These are phyloP conservation scores for Aegilops longissima DNA, from an alignment of 176 grass and related monocot species.

Conservation along the genomic window DNA sequence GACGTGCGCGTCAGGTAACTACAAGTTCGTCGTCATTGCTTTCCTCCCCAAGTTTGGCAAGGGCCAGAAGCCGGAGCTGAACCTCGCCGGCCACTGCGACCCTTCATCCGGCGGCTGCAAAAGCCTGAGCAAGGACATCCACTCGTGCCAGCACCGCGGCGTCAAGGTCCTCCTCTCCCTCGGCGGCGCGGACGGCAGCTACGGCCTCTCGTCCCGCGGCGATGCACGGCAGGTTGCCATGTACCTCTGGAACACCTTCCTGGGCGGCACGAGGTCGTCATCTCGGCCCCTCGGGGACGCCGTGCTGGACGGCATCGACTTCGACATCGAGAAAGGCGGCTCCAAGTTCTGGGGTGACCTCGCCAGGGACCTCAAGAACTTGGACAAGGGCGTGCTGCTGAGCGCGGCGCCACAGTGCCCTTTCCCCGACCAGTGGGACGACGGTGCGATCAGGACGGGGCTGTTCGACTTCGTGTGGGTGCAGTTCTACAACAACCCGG, in stretches of 20 bases:
- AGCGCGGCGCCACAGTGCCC: constrained; percentile 80
- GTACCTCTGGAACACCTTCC: constrained; percentile 72
- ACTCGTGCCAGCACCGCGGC: constrained; percentile 48
- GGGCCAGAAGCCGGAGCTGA: constrained; percentile 52
- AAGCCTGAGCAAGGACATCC: constrained; percentile 45
- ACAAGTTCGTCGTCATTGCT: constrained; percentile 57
- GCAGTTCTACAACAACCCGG: constrained; percentile 83
- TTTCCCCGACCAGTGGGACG: constrained; percentile 55
- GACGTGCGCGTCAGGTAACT: constrained; percentile 49
- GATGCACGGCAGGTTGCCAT: constrained; percentile 46
- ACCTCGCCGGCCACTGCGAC: constrained; percentile 65
- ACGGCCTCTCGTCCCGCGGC: constrained; percentile 37
- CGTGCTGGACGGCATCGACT: constrained; percentile 73
- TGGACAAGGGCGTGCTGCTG: constrained; percentile 50
- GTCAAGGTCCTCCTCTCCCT: constrained; percentile 79
- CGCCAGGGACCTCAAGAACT: constrained; percentile 41
- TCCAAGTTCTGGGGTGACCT: constrained; percentile 46
- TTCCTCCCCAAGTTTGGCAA: constrained; percentile 69
- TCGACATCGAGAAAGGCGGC: constrained; percentile 65
- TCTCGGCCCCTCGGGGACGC: constrained; percentile 57
- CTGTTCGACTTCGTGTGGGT: constrained; percentile 91
- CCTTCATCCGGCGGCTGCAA: constrained; percentile 45
- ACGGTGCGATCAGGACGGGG: constrained; percentile 44
- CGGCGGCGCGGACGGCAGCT: constrained; percentile 50
- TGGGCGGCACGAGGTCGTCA: constrained; percentile 43